Conservation (phyloP, 2,329 filamentous ascomycete genomes). For the Cladophialophora chaetospira region DNA sequence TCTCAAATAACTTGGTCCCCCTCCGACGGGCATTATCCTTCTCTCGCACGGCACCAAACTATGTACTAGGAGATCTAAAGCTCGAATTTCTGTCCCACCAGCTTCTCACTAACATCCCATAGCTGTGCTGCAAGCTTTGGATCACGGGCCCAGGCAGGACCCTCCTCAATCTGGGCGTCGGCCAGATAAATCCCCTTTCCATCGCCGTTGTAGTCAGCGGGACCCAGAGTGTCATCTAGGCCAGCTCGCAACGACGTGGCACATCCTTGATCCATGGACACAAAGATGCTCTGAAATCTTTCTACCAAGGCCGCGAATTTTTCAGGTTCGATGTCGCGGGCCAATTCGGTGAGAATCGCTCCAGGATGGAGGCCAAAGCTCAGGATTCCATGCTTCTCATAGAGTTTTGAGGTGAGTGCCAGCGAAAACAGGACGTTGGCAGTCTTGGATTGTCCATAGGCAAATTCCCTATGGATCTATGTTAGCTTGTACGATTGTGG, state of each 20-base stretch:
- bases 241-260: slow-evolving; percentile 4
- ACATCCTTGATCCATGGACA: slow-evolving; percentile 1
- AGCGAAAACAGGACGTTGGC: slow-evolving; percentile 51
- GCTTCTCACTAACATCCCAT: slow-evolving; percentile 11
- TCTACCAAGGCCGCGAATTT: slow-evolving; percentile 7
- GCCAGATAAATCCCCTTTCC: slow-evolving; percentile 2
- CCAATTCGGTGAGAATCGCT: slow-evolving; percentile 19
- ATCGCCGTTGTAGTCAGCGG: not conserved
- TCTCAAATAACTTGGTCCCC: too few relatives aligned
- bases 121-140: not conserved
- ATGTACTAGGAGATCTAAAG: not conserved
- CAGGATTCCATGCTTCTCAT: slow-evolving; percentile 37
- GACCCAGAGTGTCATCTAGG: slow-evolving; percentile 2
- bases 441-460: slow-evolving; percentile 52
- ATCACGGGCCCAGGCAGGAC: slow-evolving; percentile 2
- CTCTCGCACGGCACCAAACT: too few relatives aligned
- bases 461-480: too few relatives aligned
- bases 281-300: not conserved
- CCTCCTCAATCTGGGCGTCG: not conserved
- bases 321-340: slow-evolving; percentile 32
- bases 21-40: too few relatives aligned
- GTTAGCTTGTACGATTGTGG: too few relatives aligned
- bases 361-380: slow-evolving; percentile 48
- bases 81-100: slow-evolving; percentile 16
- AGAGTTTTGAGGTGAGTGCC: slow-evolving; percentile 37